Evolutionary conservation across 2,329 filamentous ascomycete species (phyloP), one percentile per base, ranked within the genome.

Genomic region (Aureobasidium sp.): DNA sequence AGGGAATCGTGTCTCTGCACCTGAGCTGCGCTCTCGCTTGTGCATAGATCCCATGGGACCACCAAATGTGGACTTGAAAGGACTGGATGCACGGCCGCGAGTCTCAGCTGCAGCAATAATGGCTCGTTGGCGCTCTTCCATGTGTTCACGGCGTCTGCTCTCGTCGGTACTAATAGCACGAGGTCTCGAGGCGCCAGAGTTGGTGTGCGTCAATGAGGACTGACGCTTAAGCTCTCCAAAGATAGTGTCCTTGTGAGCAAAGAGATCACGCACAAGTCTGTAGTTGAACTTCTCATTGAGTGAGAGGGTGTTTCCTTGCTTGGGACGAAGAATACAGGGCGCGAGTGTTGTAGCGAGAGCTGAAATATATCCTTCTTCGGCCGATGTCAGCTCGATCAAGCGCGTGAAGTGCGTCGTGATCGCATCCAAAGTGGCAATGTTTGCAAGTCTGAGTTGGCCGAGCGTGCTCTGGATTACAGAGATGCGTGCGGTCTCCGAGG

Each of bases 391-490:
- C 74, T 99, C 94, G 71, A 99, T 95, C 64, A 99, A 81, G 64
- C 94, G 89, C 42, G 93, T 97, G 74, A 99, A 97, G 77, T 99
- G 94, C 67, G 96, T 97, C 82, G 95, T 96, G 72, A 96, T 89
- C 44, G 94, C 94, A 75, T 99, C 94, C 64, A 99, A 85, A n/a
- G 94, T 97, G 52, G 94, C 94, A 74, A 99, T 99, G 74, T 99
- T 99, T 66, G 94, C 91, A 62, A 99, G 86, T 64, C 93, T 89
- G 62, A 99, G 84, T 74, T 97, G 92, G 42, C 92, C 93, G 62
- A 99, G 87, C 0, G 94, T 97, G 69, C 94, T 96, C 75, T 99
- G 94, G 37, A 99, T 84, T 64, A 97, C 91, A 61, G 91, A 88
- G 66, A 99, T 84, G 59, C 94, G 89, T 13, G 90, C 87, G 57